Conservation (phyloP, 352 stramenopile genomes). For the Globisporangium camurandrum region DNA sequence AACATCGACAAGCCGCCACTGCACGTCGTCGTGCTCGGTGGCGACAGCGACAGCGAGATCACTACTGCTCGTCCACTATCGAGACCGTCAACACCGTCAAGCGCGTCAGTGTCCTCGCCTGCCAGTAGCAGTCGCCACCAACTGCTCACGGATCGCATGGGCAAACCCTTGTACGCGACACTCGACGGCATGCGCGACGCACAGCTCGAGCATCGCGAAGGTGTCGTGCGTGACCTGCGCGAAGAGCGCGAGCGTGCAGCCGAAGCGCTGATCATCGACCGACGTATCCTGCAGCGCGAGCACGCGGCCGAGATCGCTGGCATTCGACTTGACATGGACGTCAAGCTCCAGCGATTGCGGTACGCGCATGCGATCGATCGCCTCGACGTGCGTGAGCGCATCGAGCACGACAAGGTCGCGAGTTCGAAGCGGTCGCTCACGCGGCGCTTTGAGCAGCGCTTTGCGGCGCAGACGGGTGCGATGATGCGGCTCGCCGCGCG, state of each 20-base stretch:
- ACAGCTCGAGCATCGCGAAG: constrained; percentile 34
- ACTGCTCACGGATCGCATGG: constrained; percentile 41
- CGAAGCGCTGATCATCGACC: constrained; percentile 61
- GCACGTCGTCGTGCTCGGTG: neutral
- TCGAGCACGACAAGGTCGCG: constrained; percentile 45
- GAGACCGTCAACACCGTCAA: too few relatives aligned
- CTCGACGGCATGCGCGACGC: constrained; percentile 29
- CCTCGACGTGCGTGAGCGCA: constrained; percentile 25
- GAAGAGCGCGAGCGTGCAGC: constrained; percentile 59
- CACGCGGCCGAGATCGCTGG: constrained; percentile 43
- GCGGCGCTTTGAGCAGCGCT: constrained; percentile 39
- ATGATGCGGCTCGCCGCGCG: constrained; percentile 60
- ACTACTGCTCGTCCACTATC: too few relatives aligned
- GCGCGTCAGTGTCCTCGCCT: too few relatives aligned
- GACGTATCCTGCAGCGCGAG: constrained; percentile 54
- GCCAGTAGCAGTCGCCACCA: constrained; percentile 27
- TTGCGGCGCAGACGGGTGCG: constrained; percentile 47
- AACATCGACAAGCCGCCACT: too few relatives aligned
- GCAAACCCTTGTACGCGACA: constrained; percentile 21
- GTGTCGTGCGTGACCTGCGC: constrained; percentile 43
- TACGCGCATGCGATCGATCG: constrained; percentile 50
- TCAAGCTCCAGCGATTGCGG: constrained; percentile 57
- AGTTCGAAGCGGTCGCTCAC: constrained; percentile 33
- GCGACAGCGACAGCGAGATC: neutral
- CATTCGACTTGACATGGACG: constrained; percentile 55